These are phyloP conservation scores for Lactifluus pinguis DNA, from an alignment of 768 basidiomycete genomes.

Conservation along the genomic window DNA sequence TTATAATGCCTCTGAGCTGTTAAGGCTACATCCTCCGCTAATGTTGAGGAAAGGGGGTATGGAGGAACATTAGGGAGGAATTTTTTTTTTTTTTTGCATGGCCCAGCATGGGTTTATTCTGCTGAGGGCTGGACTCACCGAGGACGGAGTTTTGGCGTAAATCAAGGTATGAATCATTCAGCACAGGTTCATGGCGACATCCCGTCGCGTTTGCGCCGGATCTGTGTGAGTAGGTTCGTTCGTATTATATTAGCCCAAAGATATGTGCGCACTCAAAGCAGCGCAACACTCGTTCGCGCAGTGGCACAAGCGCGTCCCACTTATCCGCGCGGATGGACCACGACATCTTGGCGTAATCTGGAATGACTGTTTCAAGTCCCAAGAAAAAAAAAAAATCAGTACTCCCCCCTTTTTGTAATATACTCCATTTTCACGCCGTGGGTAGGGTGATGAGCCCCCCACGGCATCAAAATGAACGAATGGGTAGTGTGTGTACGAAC, in stretches of 20 bases:
- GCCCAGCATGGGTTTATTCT: too few species aligned
- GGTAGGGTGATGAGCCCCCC: neutral
- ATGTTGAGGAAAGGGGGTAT: too few species aligned
- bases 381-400: neutral
- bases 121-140: slow-evolving; percentile 13
- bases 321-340: slow-evolving; percentile 69
- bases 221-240: neutral
- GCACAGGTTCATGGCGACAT: slow-evolving; percentile 7
- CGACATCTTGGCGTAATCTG: slow-evolving; percentile 68
- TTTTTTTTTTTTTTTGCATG: too few species aligned
- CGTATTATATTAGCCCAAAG: neutral
- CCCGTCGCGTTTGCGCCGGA: slow-evolving; percentile 16
- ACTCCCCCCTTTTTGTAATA: neutral
- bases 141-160: slow-evolving; percentile 17
- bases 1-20: slow-evolving; percentile 12
- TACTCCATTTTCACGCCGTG: neutral
- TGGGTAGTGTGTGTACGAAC: slow-evolving; percentile 29
- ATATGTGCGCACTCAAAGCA: slow-evolving; percentile 52
- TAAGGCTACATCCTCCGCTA: slow-evolving; percentile 18
- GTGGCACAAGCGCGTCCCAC: slow-evolving; percentile 40
- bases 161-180: slow-evolving; percentile 9
- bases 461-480: neutral
- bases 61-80: neutral
- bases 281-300: slow-evolving; percentile 51
- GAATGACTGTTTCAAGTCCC: slow-evolving; percentile 48